Evolutionary conservation across 208 protist species (phyloP).

Genomic region (Leishmania major): DNA sequence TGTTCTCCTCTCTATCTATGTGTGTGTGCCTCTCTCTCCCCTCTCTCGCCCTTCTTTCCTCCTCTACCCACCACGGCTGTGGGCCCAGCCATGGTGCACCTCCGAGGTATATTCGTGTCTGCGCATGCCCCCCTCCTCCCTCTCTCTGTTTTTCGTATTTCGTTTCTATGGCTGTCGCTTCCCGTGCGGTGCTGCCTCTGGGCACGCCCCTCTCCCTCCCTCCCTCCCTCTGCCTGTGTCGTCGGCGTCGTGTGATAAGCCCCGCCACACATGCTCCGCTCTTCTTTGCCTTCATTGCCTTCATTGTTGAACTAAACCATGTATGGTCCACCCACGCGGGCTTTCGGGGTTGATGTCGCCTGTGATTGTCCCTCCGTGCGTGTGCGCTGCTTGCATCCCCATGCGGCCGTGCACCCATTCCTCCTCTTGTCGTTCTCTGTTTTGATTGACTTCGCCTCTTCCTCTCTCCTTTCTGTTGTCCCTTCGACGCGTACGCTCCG

Average conservation of each 20-base stretch:
- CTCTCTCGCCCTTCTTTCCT: background rate
- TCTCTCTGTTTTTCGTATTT: background rate
- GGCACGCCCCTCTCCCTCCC: background rate
- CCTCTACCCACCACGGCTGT: background rate
- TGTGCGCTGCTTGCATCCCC: background rate
- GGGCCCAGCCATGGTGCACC: background rate
- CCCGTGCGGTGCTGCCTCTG: background rate
- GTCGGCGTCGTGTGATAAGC: background rate
- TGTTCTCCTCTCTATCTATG: background rate
- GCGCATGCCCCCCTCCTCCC: background rate
- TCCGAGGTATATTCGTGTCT: background rate
- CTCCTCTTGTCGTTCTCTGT: background rate
- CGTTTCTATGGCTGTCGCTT: background rate
- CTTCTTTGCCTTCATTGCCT: background rate
- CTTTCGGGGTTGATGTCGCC: too few relatives aligned
- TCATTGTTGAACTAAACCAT: too few relatives aligned
- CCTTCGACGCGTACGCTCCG: background rate
- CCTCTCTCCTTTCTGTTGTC: background rate
- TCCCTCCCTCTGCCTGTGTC: background rate
- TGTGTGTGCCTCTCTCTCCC: background rate
- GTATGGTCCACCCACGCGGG: too few relatives aligned
- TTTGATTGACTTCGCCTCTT: too few relatives aligned
- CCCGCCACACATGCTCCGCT: background rate
- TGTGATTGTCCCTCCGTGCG: background rate
- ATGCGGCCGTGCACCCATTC: background rate